Base-by-base conservation (phyloP, 306 rosid genomes). In the Rosa persica region DNA sequence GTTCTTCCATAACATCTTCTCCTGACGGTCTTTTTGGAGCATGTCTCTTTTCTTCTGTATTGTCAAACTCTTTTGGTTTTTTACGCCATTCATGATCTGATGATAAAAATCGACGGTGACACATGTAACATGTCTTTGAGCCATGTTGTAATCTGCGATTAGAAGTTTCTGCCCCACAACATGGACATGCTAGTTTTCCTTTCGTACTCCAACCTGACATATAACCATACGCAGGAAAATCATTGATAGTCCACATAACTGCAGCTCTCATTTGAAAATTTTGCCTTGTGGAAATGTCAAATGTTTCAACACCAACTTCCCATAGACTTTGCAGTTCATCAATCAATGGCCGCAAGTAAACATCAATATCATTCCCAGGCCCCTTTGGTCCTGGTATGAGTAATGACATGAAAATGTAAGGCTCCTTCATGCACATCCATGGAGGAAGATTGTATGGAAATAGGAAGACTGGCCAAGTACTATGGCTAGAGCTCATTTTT, bases 361-460 rank as follows among this genome's bases (percentile, higher is more conserved):
- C 61, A 46, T 75, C 72, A 4, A 75, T 27, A 20, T 64, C 61
- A 23, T 46, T 44, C 5, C 62, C 34, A 3, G 12, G n/a, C 17
- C 61, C 10, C 15, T 12, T 62, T 0, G 25, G 30, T 4, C 8
- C 48, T n/a, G n/a, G n/a, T n/a, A n/a, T n/a, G 6, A 67, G 72
- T 67, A 67, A 42, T 12, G 39, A 6, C 8, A 67, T 39, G 17
- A 30, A 30, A 30, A 40, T 40, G 9, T 19, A 67, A 20, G 34
- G 72, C 48, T 67, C 72, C 3, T 67, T 67, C 72, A 67, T 67
- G 1, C 49, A 67, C 54, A 68, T 68, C 73, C 34, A 42, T 0
- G 73, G 38, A 68, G 54, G 34, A n/a, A 42, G 34, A 30, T 30
- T 30, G 34, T 30, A 1, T 30, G 34, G 34, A 30, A 30, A 30